Percentiles rank a stretch among this genome's conserved stretches.
These are phyloP conservation scores for Rhizopus stolonifer DNA, from an alignment of 371 early-diverging fungal species.

Conservation along the genomic window DNA sequence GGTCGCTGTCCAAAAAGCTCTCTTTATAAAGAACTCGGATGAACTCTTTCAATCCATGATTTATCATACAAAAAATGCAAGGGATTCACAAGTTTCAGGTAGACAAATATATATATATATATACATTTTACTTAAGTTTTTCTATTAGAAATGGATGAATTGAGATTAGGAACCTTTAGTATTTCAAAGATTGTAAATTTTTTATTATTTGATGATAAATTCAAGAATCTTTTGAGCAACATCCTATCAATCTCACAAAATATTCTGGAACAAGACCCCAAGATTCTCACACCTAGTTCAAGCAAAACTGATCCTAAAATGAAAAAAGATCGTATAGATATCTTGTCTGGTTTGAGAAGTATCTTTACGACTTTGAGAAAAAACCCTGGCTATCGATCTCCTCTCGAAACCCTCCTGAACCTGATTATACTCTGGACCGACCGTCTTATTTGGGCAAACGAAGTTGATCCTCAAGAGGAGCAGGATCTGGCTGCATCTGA, in stretches of 20 bases:
- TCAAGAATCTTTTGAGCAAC: constrained; percentile 2
- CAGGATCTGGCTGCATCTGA: constrained; percentile 30
- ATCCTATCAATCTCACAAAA: constrained; percentile 6
- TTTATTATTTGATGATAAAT: constrained; percentile 10
- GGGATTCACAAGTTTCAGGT: not conserved
- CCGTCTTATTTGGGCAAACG: constrained; percentile 12
- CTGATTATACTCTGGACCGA: constrained; percentile 33
- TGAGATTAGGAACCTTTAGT: not conserved
- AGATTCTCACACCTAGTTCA: not conserved
- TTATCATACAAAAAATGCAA: constrained; percentile 26
- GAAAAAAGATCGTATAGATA: not conserved
- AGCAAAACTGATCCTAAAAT: not conserved
- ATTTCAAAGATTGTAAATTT: not conserved
- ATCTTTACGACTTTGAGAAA: constrained; percentile 26
- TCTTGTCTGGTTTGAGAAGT: constrained; percentile 1
- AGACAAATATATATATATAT: not conserved
- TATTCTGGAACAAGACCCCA: not conserved
- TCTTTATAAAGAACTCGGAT: constrained; percentile 53
- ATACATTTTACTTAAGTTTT: not conserved
- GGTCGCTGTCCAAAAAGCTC: constrained; percentile 36
- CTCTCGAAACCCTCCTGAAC: constrained; percentile 32
- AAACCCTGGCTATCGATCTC: constrained; percentile 42
- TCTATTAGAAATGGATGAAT: not conserved
- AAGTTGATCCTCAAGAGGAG: not conserved
- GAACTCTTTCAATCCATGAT: constrained; percentile 61